Evolutionary conservation across 2,329 filamentous ascomycete species (phyloP).

Genomic region (Venturia carpophila): DNA sequence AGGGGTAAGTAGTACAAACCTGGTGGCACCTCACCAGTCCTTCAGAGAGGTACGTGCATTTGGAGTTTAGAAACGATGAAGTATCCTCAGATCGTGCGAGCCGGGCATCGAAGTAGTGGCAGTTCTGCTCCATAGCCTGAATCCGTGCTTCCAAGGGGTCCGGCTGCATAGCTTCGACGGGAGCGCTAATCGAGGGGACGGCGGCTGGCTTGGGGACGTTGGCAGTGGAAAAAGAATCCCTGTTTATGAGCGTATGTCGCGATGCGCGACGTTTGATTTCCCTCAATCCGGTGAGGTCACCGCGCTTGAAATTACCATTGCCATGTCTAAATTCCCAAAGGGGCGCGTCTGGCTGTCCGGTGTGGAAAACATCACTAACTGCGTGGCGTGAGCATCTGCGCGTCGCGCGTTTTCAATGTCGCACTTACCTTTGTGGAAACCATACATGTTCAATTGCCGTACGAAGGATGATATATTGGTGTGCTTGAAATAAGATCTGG

Average conservation of each 20-base stretch:
- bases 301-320: slow-evolving; percentile 92
- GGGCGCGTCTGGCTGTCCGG: slow-evolving; percentile 82
- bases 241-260: slow-evolving; percentile 83
- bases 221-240: slow-evolving; percentile 70
- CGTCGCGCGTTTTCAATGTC: not conserved
- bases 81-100: slow-evolving; percentile 78
- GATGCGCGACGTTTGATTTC: slow-evolving; percentile 96
- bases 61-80: slow-evolving; percentile 68
- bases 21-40: slow-evolving; percentile 66
- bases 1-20: slow-evolving; percentile 34
- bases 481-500: slow-evolving; percentile 96
- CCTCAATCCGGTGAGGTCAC: slow-evolving; percentile 79
- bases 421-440: slow-evolving; percentile 88
- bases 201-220: slow-evolving; percentile 50
- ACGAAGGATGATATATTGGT: slow-evolving; percentile 99
- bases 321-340: slow-evolving; percentile 99
- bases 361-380: slow-evolving; percentile 99
- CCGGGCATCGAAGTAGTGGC: slow-evolving; percentile 71
- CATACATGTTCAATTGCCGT: slow-evolving; percentile 97
- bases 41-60: slow-evolving; percentile 75
- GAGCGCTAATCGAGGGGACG: slow-evolving; percentile 49
- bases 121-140: slow-evolving; percentile 65
- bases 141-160: slow-evolving; percentile 73
- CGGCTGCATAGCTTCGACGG: slow-evolving; percentile 64
- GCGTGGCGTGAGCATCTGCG: slow-evolving; percentile 20